phyloP scores from a whole-genome alignment of 441 rosid genomes.

The Dalechampia spathulata region DNA sequence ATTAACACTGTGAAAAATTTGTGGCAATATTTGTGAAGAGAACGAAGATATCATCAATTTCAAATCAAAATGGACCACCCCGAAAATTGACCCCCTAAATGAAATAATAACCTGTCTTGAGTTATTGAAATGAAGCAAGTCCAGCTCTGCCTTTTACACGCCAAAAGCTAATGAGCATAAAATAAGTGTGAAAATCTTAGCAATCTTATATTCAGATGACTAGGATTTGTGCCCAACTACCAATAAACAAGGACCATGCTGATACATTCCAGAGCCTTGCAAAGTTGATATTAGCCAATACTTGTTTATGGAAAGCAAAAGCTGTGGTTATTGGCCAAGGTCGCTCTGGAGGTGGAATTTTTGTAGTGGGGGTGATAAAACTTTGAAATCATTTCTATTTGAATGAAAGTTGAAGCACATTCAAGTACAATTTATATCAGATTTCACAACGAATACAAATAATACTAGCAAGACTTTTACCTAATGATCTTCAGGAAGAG shows the following conservation, averaged over 20 bases:
- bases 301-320: background rate
- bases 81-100: background rate
- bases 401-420: background rate
- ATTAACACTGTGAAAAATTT: background rate
- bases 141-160: background rate
- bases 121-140: background rate
- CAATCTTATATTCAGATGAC: too few species aligned
- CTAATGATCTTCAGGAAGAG: conserved; percentile 30
- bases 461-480: conserved; percentile 14
- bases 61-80: background rate
- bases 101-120: background rate
- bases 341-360: background rate
- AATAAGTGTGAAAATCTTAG: background rate
- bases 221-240: background rate
- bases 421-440: background rate
- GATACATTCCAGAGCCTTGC: background rate
- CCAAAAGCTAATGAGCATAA: background rate
- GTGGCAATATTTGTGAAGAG: background rate
- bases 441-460: conserved; percentile 1
- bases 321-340: background rate
- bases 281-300: background rate
- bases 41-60: background rate
- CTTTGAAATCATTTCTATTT: background rate
- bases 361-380: background rate
- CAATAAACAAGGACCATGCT: background rate